Conservation (phyloP, 129 eudicot genomes). For the Saussurea involucrata region DNA sequence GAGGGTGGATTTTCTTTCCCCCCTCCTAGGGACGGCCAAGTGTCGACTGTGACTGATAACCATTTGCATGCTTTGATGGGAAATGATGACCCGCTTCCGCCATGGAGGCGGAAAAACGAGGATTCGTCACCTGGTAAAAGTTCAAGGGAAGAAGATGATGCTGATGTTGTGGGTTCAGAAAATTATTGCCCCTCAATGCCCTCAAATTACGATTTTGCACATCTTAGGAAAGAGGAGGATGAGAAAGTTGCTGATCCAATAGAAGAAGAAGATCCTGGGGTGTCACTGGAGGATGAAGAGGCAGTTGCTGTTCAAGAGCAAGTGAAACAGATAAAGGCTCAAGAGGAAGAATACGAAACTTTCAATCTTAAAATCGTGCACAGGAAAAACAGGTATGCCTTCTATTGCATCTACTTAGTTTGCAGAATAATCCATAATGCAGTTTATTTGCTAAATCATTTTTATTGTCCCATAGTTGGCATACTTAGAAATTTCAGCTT, state of each 20-base stretch:
- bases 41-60: slow-evolving; percentile 31
- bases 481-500: background rate
- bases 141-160: slow-evolving; percentile 50
- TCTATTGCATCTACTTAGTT: background rate
- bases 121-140: slow-evolving; percentile 70
- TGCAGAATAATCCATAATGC: background rate
- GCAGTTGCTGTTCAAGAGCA: slow-evolving; percentile 93
- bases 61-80: slow-evolving; percentile 18
- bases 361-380: slow-evolving; percentile 90
- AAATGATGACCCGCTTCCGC: slow-evolving; percentile 63
- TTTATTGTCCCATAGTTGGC: background rate
- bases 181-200: slow-evolving; percentile 65
- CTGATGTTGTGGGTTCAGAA: slow-evolving; percentile 47
- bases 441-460: background rate
- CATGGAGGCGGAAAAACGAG: slow-evolving; percentile 64
- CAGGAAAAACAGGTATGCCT: slow-evolving; percentile 81
- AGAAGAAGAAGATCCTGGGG: slow-evolving; percentile 67
- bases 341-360: slow-evolving; percentile 95
- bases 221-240: slow-evolving; percentile 49
- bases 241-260: slow-evolving; percentile 30
- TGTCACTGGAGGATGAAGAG: slow-evolving; percentile 88
- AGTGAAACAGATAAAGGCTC: slow-evolving; percentile 91
- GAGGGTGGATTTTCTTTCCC: slow-evolving; percentile 81
- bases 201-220: slow-evolving; percentile 56
- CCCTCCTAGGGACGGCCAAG: slow-evolving; percentile 65